Evolutionary conservation across 345 rosid genomes (phyloP), one percentile per base, ranked within the genome.

Genomic region (Atalantia buxifolia): DNA sequence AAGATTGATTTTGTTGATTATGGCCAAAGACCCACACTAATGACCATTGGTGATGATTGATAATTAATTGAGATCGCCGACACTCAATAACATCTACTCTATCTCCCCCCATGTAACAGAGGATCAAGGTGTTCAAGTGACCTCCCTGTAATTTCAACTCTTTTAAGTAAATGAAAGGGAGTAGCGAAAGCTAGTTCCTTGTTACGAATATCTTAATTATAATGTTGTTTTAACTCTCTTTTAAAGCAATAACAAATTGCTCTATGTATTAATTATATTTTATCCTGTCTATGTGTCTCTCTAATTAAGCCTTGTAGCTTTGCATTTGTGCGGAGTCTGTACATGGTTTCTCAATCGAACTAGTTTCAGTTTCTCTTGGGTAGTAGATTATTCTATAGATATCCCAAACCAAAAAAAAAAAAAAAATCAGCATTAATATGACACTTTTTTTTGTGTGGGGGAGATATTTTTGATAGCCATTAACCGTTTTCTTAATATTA

Each of bases 1-100:
- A 92, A 91, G 93, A 89, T 93, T 35, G 94, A 93, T 59, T 95
- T 95, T 50, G 85, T 87, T 4, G 89, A 95, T 82, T 86, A 74
- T 27, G 97, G 97, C 42, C 95, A 93, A 71, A 86, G 92, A 45
- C 98, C 95, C 0, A 90, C 86, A 31, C 84, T 95, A 3, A 25
- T 86, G 79, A 85, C 88, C 25, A 81, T 74, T 6, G 86, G 83
- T 28, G 93, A 92, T 60, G 80, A 83, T 4, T 86, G 56, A 79
- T 14, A 60, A 53, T 18, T 53, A 45, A 45, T 13, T 45, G 50
- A 45, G 50, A 45, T 4, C 21, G 16, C 31, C n/a, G 61, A 19
- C 62, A 50, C 28, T 40, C 68, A 45, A 77, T 5, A 35, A 63
- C 50, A 13, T 3, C 16, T 13, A 13, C 50, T 45, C 18, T 7